Percentiles rank a stretch among this genome's conserved stretches.
These are phyloP conservation scores for Phytophthora citricola DNA, from an alignment of 352 stramenopile genomes.

Conservation along the genomic window DNA sequence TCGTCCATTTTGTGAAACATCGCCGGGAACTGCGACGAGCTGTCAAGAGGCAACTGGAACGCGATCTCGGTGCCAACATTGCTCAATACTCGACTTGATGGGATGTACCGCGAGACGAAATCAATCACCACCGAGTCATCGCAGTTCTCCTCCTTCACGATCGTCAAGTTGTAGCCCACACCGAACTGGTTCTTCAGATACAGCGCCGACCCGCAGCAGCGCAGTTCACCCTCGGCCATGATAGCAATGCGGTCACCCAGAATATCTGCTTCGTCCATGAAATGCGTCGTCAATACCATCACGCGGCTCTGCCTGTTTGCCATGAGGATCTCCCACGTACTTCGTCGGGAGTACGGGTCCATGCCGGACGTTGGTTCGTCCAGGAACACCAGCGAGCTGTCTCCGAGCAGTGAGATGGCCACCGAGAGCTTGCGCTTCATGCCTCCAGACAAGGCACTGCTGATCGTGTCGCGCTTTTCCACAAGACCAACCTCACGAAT, in stretches of 20 bases:
- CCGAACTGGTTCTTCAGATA: conserved; percentile 79
- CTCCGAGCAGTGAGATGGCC: conserved; percentile 84
- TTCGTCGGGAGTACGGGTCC: conserved; percentile 94
- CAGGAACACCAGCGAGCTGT: conserved; percentile 83
- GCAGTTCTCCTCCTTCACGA: conserved; percentile 58
- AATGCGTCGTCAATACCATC: conserved; percentile 94
- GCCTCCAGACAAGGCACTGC: conserved; percentile 72
- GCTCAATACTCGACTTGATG: conserved; percentile 47
- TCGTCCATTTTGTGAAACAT: conserved; percentile 66
- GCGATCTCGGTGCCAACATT: conserved; percentile 68
- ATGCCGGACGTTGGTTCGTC: conserved; percentile 94
- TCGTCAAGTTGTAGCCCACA: conserved; percentile 71
- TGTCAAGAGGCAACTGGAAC: conserved; percentile 64
- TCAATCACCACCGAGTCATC: conserved; percentile 41
- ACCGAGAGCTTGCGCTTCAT: conserved; percentile 93
- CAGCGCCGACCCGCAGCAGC: conserved; percentile 61
- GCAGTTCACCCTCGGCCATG: conserved; percentile 73
- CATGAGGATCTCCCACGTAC: conserved; percentile 88
- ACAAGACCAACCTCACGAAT: conserved; percentile 67
- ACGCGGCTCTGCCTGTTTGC: conserved; percentile 57
- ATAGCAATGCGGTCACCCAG: conserved; percentile 85
- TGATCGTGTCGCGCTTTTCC: conserved; percentile 57
- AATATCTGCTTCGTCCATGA: conserved; percentile 95
- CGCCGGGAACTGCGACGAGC: conserved; percentile 45
- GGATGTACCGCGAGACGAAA: conserved; percentile 41